Base-by-base conservation (phyloP, 768 basidiomycete species). In the Leccinum arenicola region DNA sequence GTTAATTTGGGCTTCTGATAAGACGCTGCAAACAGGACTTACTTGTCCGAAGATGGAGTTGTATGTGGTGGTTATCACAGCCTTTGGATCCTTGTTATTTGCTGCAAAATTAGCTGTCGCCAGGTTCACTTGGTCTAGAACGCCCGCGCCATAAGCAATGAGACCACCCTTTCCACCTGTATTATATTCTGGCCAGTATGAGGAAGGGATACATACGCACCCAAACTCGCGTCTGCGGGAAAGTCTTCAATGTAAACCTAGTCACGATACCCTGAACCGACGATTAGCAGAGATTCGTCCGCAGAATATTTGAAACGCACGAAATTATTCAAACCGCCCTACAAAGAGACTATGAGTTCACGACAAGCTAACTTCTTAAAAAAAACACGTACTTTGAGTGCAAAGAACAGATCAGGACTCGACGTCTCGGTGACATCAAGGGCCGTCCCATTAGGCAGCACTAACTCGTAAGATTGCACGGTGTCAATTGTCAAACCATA, bases 241-340 rank as follows among this genome's bases (percentile, higher is more conserved):
- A 77, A 0, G 83, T 76, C 60, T 79, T 80, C 21, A 88, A 55
- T 0, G 80, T 82, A 63, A 88, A 82, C 45, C 70, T 76, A 1
- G 85, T 87, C 3, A 87, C 82, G 36, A 87, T 81, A 1, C 86
- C 87, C 78, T 80, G 40, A 14, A 38, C 4, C 3, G 1, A 12
- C 7, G 29, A 29, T 58, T 6, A 57, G 6, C 23, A 27, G 21
- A n/a, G 6, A 38, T 25, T 49, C 7, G 1, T 17, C 3, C 2
- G 7, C 6, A 36, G 21, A 56, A 19, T 2, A 9, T 6, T 35
- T 25, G 19, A 19, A 12, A 53, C 70, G 9, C 48, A 79, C 79
- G 58, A 85, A 87, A 61, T 88, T 88, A 61, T 88, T 86, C 62
- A 77, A 67, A 10, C 85, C 86, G 33, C 86, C 87, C 83, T 86